A percentile compares a stretch with the other conserved stretches of the same genome.
Conservation (phyloP, 1,139 yeast species). For the Geotrichum candidum region DNA sequence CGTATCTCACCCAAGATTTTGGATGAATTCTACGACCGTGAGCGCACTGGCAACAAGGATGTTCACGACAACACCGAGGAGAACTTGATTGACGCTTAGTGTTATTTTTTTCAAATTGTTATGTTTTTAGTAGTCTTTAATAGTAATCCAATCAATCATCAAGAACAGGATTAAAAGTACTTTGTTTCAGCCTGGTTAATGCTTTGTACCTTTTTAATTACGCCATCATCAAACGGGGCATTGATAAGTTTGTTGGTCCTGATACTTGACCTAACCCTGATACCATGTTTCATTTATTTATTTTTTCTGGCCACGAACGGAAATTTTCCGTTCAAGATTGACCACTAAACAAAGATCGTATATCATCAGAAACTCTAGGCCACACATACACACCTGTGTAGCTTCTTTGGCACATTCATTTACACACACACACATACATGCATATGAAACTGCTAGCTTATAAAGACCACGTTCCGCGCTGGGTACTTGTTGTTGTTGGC, state of each 20-base stretch:
- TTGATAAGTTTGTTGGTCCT: too few relatives aligned
- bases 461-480: neutral
- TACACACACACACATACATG: neutral
- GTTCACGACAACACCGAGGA: conserved; percentile 34
- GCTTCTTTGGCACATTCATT: neutral
- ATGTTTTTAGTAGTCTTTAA: neutral
- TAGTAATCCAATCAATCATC: neutral
- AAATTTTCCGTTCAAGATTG: too few relatives aligned
- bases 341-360: too few relatives aligned
- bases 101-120: neutral
- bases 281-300: neutral
- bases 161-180: neutral
- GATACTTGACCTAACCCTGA: neutral
- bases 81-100: conserved; percentile 49
- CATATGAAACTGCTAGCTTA: neutral
- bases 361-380: too few relatives aligned
- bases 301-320: too few relatives aligned
- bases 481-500: neutral
- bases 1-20: conserved; percentile 97
- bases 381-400: too few relatives aligned
- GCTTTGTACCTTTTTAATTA: too few relatives aligned
- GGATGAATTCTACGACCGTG: conserved; percentile 90
- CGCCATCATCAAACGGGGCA: too few relatives aligned
- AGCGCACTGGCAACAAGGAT: conserved; percentile 39
- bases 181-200: neutral